Evolutionary conservation across 352 stramenopile genomes (phyloP), one percentile per base, ranked within the genome.

Genomic region (Globisporangium parvum): DNA sequence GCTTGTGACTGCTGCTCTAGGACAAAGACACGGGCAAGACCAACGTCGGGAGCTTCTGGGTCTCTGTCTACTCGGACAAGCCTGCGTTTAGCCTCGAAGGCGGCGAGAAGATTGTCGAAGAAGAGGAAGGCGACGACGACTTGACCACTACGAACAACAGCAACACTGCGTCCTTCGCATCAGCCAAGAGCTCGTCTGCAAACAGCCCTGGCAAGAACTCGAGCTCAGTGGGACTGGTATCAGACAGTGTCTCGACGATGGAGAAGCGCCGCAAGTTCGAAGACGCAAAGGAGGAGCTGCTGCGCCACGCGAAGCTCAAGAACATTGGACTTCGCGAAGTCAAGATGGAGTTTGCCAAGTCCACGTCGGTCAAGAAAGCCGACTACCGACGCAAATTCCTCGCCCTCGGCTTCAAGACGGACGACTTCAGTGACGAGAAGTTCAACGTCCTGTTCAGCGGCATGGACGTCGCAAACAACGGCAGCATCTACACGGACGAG

Each of bases 41-140:
- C 2, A 91, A 92, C 35, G 74, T 88, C 15, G 84, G 84, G 0
- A 88, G 55, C 28, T 93, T 93, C 56, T 93, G 84, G 84, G 46
- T 93, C 21, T 93, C 84, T 0, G 74, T 92, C 8, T 93, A 93
- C 47, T 87, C 77, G 0, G 68, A 90, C 50, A 82, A 80, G n/a
- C 20, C 67, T 8, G 72, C 69, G 21, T 92, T 93, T 53, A 65
- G 65, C 9, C 57, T 93, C 10, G 76, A 93, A 67, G 81, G 80
- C 24, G 78, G 81, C 1, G 77, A 93, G 39, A 71, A 69, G 51
- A 91, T 92, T 28, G 80, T 77, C 1, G 84, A 92, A 66, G 81
- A 93, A 66, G 80, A 92, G 53, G 81, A 91, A 68, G 75, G 75
- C 9, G 72, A 80, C 3, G 75, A 86, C 24, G 68, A 77, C 9